phyloP scores from a whole-genome alignment of 805 yeast species.

The Starmerella sirachaensis region DNA sequence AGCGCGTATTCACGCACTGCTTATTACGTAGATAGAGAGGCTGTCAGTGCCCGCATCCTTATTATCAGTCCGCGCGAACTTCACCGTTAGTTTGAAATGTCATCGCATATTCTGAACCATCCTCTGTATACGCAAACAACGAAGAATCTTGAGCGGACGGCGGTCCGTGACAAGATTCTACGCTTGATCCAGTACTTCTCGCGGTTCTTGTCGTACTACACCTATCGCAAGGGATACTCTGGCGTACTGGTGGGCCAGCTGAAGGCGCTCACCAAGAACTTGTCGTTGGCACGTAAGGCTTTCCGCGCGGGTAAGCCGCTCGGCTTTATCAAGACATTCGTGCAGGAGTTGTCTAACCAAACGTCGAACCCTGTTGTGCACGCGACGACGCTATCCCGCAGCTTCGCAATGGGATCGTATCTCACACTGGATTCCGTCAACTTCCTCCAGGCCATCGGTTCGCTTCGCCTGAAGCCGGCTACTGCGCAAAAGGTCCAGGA shows the following conservation, averaged over 20 bases:
- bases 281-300: conserved; percentile 67
- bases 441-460: conserved; percentile 25
- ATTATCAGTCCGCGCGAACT: conserved; percentile 1
- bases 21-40: no score
- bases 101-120: conserved; percentile 15
- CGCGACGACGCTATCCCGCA: conserved; percentile 30
- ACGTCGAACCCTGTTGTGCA: conserved; percentile 49
- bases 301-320: conserved; percentile 76
- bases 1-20: no score
- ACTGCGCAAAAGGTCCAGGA: conserved; percentile 16
- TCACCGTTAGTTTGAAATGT: neutral
- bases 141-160: conserved; percentile 25
- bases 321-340: conserved; percentile 52
- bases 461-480: conserved; percentile 28
- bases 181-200: conserved; percentile 72
- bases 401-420: conserved; percentile 29
- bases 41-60: no score
- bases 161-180: conserved; percentile 71
- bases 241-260: conserved; percentile 37
- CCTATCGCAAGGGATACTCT: conserved; percentile 44
- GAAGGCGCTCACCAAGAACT: conserved; percentile 46
- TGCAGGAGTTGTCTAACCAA: conserved; percentile 56
- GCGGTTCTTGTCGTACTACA: conserved; percentile 55
- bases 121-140: conserved; percentile 20
- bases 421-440: conserved; percentile 28